Conservation (phyloP, 2,329 filamentous ascomycete genomes). For the Hirsutella thompsonii region DNA sequence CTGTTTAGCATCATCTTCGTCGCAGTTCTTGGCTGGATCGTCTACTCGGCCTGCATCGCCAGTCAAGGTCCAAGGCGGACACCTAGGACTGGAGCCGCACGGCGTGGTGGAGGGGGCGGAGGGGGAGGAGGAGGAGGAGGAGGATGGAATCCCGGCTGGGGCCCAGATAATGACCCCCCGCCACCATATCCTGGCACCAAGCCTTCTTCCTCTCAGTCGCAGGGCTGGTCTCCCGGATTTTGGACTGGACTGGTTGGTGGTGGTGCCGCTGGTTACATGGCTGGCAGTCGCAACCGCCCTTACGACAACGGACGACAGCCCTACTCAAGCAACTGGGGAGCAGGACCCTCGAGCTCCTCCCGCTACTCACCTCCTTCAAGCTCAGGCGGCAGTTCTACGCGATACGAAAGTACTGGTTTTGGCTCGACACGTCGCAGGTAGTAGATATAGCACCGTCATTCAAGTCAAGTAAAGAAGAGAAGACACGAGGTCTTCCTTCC, state of each 20-base stretch:
- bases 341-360: slow-evolving; percentile 9
- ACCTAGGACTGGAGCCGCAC: slow-evolving; percentile 15
- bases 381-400: slow-evolving; percentile 25
- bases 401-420: slow-evolving; percentile 59
- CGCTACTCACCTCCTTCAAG: slow-evolving; percentile 19
- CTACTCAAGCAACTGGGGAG: slow-evolving; percentile 18
- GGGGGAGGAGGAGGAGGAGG: slow-evolving; percentile 28
- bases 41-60: slow-evolving; percentile 37
- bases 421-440: slow-evolving; percentile 53
- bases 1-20: slow-evolving; percentile 53
- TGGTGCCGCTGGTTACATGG: slow-evolving; percentile 55
- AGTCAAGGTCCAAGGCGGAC: slow-evolving; percentile 6
- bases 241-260: slow-evolving; percentile 59
- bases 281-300: slow-evolving; percentile 34
- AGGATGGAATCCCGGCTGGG: slow-evolving; percentile 23
- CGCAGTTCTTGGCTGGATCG: slow-evolving; percentile 45
- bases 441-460: neutral
- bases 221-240: slow-evolving; percentile 60
- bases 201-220: slow-evolving; percentile 12
- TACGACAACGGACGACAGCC: slow-evolving; percentile 13
- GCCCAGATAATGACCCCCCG: slow-evolving; percentile 36
- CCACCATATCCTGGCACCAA: slow-evolving; percentile 31
- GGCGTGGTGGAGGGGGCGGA: slow-evolving; percentile 18
- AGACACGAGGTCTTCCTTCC: neutral
- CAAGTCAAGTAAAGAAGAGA: too few relatives aligned